Evolutionary conservation across 176 grass and related monocot species (phyloP).

Genomic region (Ampelocalamus luodianensis): DNA sequence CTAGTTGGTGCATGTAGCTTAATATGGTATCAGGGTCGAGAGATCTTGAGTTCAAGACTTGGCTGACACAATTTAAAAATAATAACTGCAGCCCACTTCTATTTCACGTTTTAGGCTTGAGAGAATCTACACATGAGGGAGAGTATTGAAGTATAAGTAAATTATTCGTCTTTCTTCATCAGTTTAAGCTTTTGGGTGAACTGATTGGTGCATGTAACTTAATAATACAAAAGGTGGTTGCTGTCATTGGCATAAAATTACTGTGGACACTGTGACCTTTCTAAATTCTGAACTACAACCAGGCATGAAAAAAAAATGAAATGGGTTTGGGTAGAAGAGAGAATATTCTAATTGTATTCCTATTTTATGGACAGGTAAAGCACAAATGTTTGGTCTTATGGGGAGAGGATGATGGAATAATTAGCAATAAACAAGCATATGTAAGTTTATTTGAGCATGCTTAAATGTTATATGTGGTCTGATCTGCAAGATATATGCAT

Average conservation of each 20-base stretch:
- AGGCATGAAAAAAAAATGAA: background rate
- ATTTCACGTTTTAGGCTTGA: too few species aligned
- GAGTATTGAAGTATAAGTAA: too few species aligned
- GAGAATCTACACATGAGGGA: too few species aligned
- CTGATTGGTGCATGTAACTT: too few species aligned
- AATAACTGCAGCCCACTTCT: too few species aligned
- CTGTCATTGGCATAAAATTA: background rate
- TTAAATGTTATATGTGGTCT: background rate
- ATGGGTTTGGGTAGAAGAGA: background rate
- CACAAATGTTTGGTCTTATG: conserved; percentile 81
- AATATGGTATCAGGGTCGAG: too few species aligned
- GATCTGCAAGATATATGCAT: conserved; percentile 11
- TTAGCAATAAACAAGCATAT: conserved; percentile 70
- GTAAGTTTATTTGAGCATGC: conserved; percentile 56
- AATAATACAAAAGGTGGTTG: too few species aligned
- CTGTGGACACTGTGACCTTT: background rate
- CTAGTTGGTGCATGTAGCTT: too few species aligned
- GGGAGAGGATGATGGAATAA: conserved; percentile 84
- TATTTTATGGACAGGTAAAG: conserved; percentile 65
- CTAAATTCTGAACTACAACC: background rate
- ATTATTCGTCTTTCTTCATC: too few species aligned
- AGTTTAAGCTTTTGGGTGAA: too few species aligned
- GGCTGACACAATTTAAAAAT: too few species aligned
- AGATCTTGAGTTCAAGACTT: too few species aligned
- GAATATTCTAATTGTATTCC: background rate